Conservation (phyloP, 345 rosid genomes). For the Gynandropsis gynandra region DNA sequence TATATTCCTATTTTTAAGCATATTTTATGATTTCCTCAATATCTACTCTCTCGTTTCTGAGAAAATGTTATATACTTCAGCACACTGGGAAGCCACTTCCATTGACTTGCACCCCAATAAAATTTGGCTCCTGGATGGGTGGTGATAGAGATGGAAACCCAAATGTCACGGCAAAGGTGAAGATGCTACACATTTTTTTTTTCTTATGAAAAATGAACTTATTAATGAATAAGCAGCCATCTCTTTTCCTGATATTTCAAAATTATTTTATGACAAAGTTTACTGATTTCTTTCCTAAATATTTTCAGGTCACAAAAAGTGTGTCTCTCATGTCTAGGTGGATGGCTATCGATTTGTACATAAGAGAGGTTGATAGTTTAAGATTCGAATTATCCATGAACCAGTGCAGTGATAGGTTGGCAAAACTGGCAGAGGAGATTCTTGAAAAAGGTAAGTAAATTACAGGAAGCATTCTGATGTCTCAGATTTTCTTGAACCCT, state of each 20-base stretch:
- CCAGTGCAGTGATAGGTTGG: slow-evolving; percentile 57
- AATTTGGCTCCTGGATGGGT: slow-evolving; percentile 97
- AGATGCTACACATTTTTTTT: slow-evolving; percentile 10
- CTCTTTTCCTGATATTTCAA: neutral
- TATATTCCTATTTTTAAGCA: too few relatives aligned
- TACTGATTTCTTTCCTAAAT: neutral
- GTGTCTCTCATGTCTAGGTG: slow-evolving; percentile 92
- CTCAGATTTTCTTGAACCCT: neutral
- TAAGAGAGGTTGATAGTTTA: slow-evolving; percentile 81
- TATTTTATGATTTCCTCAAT: too few relatives aligned
- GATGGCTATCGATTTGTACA: slow-evolving; percentile 93
- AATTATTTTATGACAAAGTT: neutral
- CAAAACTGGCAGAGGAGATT: slow-evolving; percentile 70
- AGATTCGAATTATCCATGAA: slow-evolving; percentile 88
- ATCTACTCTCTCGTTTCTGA: slow-evolving; percentile 15
- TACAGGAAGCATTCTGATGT: neutral
- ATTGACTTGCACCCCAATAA: slow-evolving; percentile 82
- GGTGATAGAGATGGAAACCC: slow-evolving; percentile 99
- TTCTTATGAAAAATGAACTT: neutral
- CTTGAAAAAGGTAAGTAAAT: slow-evolving; percentile 55
- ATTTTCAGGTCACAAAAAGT: slow-evolving; percentile 80
- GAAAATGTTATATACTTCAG: slow-evolving; percentile 26
- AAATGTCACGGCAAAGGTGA: slow-evolving; percentile 83
- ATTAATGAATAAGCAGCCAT: neutral
- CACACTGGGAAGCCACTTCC: slow-evolving; percentile 85